A percentile compares a stretch with the other conserved stretches of the same genome.
Conservation (phyloP, 169 alveolate species). For the Plasmodium knowlesi region DNA sequence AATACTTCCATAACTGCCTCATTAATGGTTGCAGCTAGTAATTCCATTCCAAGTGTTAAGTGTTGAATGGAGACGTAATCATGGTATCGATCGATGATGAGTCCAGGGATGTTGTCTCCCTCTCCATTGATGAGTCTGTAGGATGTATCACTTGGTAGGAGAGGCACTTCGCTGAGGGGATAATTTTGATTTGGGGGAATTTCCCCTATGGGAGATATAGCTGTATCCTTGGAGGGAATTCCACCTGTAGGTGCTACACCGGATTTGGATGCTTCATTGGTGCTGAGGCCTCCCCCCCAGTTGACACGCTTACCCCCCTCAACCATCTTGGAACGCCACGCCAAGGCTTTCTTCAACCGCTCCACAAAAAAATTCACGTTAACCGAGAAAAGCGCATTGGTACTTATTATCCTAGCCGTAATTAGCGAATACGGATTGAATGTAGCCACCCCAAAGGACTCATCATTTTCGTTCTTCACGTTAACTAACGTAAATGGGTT, state of each 20-base stretch:
- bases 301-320: neutral
- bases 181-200: no score
- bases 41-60: constrained; percentile 45
- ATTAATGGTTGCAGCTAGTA: constrained; percentile 54
- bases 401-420: constrained; percentile 55
- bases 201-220: no score
- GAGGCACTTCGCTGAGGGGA: neutral
- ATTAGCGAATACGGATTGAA: constrained; percentile 66
- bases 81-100: constrained; percentile 76
- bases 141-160: neutral
- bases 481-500: constrained; percentile 41
- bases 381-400: constrained; percentile 41
- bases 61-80: constrained; percentile 22
- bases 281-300: neutral
- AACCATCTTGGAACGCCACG: constrained; percentile 22
- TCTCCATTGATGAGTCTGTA: constrained; percentile 78
- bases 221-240: no score
- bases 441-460: constrained; percentile 60
- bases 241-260: neutral
- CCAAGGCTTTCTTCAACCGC: constrained; percentile 16
- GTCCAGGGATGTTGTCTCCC: constrained; percentile 78
- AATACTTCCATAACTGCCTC: constrained; percentile 51
- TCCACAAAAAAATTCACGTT: constrained; percentile 65
- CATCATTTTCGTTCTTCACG: constrained; percentile 41
- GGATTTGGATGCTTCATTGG: neutral